These are phyloP conservation scores for Arxiozyma slooffiae DNA, from an alignment of 1,139 yeast species.

Conservation along the genomic window DNA sequence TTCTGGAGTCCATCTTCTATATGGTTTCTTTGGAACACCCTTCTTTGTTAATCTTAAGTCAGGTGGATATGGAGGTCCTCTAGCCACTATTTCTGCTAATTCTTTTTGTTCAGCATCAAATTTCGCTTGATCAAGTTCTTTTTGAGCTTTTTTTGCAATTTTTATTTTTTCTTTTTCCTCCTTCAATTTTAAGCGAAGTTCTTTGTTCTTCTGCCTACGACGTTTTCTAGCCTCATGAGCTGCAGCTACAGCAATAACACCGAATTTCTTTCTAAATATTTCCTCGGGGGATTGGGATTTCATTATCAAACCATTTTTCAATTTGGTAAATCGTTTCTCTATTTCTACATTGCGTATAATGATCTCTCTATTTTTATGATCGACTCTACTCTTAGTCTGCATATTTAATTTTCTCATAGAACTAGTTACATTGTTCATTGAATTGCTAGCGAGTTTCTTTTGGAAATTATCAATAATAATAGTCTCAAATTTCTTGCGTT, in stretches of 20 bases:
- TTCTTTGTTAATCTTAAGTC: constrained; percentile 27
- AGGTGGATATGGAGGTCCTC: constrained; percentile 31
- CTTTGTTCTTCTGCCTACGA: constrained; percentile 17
- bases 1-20: constrained; percentile 28
- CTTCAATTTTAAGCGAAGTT: constrained; percentile 11
- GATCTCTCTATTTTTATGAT: constrained; percentile 9
- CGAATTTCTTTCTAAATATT: constrained; percentile 11
- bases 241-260: constrained; percentile 6
- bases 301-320: background rate
- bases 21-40: constrained; percentile 31
- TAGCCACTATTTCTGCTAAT: constrained; percentile 26
- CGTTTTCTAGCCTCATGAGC: constrained; percentile 24
- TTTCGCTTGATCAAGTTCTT: constrained; percentile 16
- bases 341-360: constrained; percentile 8
- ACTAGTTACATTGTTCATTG: background rate
- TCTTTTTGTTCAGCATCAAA: constrained; percentile 22
- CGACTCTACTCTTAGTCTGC: background rate
- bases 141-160: constrained; percentile 16
- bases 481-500: constrained; percentile 14
- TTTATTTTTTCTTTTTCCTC: constrained; percentile 10
- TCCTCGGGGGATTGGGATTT: constrained; percentile 15
- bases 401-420: background rate
- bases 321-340: constrained; percentile 1
- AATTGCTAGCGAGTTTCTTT: constrained; percentile 34
- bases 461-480: constrained; percentile 47